These are phyloP conservation scores for Boletus holoroseus DNA, from an alignment of 1,284 basidiomycete species.

Conservation along the genomic window DNA sequence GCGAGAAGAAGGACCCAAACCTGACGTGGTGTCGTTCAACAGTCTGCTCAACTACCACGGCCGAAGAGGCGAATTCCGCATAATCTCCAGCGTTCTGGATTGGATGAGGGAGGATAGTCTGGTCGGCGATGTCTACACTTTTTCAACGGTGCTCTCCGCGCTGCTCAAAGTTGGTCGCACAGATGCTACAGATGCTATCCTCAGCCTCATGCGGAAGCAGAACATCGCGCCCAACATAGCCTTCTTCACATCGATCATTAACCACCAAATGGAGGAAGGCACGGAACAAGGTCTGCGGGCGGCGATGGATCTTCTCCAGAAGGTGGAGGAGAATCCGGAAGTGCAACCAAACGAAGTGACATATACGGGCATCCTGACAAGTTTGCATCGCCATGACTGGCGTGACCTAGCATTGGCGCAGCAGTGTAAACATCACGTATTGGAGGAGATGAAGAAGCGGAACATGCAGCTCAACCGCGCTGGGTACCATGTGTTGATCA, in stretches of 20 bases:
- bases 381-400: constrained; percentile 52
- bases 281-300: constrained; percentile 50
- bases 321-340: constrained; percentile 62
- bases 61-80: constrained; percentile 53
- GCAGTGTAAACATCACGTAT: constrained; percentile 46
- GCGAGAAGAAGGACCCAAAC: constrained; percentile 46
- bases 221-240: constrained; percentile 69
- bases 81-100: constrained; percentile 51
- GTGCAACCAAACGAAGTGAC: constrained; percentile 65
- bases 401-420: constrained; percentile 40
- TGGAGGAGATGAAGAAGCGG: constrained; percentile 54
- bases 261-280: constrained; percentile 57
- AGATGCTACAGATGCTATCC: constrained; percentile 58
- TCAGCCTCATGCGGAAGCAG: constrained; percentile 67
- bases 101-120: constrained; percentile 50
- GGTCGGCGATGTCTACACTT: constrained; percentile 71
- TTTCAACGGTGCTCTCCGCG: constrained; percentile 73
- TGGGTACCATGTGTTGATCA: constrained; percentile 73
- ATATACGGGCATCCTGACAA: constrained; percentile 63
- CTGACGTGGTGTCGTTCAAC: constrained; percentile 75
- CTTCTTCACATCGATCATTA: constrained; percentile 70
- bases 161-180: constrained; percentile 61
- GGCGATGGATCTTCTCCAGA: constrained; percentile 60
- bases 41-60: constrained; percentile 66
- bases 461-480: constrained; percentile 51